Evolutionary conservation across 2,329 filamentous ascomycete genomes (phyloP), one percentile per base, ranked within the genome.

Genomic region (Pseudogymnoascus sp.): DNA sequence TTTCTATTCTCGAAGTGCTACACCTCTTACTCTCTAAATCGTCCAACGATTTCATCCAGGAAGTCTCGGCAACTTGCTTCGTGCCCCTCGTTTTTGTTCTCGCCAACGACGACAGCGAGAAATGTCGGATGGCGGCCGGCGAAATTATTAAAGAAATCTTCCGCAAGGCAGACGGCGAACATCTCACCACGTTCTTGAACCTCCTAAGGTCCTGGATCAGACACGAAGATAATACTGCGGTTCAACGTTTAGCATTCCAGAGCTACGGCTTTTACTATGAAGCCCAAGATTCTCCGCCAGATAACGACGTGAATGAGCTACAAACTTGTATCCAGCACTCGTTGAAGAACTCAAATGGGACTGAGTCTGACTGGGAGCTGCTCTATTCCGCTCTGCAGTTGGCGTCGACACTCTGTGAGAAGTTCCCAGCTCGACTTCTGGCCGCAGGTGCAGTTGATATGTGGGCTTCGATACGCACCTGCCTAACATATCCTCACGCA

Each of bases 1-100:
- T 96, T 65, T 97, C 93, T 0, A 91, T 97, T 28, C 91, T 99
- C 85, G 95, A 99, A 76, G 86, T 93, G 2, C 82, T 97, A 53
- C 88, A 96, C 72, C 81, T 93, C 47, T 80, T 99, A n/a, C 80
- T 97, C 21, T 87, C 85, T 67, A 97, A 97, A 76, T 87, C 93
- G 4, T 88, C 89, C 0, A 85, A 91, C 40, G 89, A 92, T 26
- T 85, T 93, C 53, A 85, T 93, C 7, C 91, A 96, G 73, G 90
- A 96, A 68, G 84, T 96, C 35, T 82, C 91, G 0, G 85, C 85
- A 1, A 89, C 86, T 19, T 90, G 92, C 72, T 99, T 97, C 78
- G 82, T 96, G 21, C 92, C 93, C 0, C 76, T 99, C 5, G 86
- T 97, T 61, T 85, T 96, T 69, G 86, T 93, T 15, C 82, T 97